Evolutionary conservation across 2,329 filamentous ascomycete species (phyloP), one percentile per base, ranked within the genome.

Genomic region (Elsinoe batatas): DNA sequence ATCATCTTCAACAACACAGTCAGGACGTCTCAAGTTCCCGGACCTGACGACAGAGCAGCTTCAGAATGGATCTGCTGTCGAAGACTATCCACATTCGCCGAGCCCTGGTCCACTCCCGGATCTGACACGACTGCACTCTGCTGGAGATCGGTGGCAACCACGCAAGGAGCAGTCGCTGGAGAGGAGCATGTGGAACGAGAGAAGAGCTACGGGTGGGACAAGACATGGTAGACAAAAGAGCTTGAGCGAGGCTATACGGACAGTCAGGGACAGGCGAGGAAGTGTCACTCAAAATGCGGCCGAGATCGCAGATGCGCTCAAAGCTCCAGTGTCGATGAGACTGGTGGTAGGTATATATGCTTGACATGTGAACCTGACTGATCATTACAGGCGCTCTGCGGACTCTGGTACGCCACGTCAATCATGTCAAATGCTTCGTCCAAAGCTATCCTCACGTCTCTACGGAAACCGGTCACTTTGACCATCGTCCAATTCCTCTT

Each of bases 361-460:
- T 18, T 4, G 32, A 30, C 35, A 35, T 10, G 15, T 26, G 20
- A 32, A 20, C 26, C 40, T 43, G 46, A 63, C 60, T 67, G 59
- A 69, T 68, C 61, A 35, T 58, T 53, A 54, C 56, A 96, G 91
- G 72, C 80, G 51, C 83, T 96, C 49, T 97, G 91, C 72, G 74
- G 91, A 57, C 73, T 91, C 66, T 97, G 93, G 93, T 98, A 97
- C 75, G 80, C 87, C 69, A 95, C 91, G 20, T 97, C 91, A 42
- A 93, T 94, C 60, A 76, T 97, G 63, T 96, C 93, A 59, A 98
- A 97, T 69, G 96, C 93, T 1, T 97, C 93, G 20, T 96, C 93
- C 53, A 98, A 98, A 74, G 88, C 91, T 15, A 98, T 98, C 66
- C 78, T 97, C 59, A 96, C 89, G 62, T 87, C 88, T 42, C 88